Base-by-base conservation (phyloP, 768 basidiomycete genomes). In the Tylopilus intermedius region DNA sequence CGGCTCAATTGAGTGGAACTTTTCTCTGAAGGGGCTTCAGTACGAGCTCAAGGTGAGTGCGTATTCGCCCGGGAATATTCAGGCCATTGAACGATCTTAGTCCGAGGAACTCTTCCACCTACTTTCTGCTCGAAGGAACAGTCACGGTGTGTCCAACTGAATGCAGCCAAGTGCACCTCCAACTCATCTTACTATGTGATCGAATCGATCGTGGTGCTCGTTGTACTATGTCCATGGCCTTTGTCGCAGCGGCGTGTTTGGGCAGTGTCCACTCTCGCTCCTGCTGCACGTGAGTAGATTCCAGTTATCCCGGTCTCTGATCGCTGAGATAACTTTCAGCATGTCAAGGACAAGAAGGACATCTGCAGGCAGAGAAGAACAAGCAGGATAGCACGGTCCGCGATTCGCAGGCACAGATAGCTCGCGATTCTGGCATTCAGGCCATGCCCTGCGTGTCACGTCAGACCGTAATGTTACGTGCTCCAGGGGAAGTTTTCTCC, bases 261-360 rank as follows among this genome's bases (percentile, higher is more conserved):
- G 54, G 46, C 39, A 8, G 43, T 59, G n/a, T 52, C 53, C 41
- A 40, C 27, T 13, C 38, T 48, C 8, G 47, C 47, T 32, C 58
- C 59, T 8, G 51, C 58, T 1, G 58, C 59, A 9, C 26, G 59
- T 60, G 29, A 59, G 58, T 56, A 24, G 22, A 10, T 14, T 24
- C 24, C 13, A 21, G 11, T n/a, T 49, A n/a, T n/a, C n/a, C 67
- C 87, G 88, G 22, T 84, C 83, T 9, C 74, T 83, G 27, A 74
- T 92, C 14, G 83, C 84, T 24, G 90, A 92, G 60, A 71, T 86
- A 84, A 79, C 57, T 72, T 92, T 24, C 88, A 90, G 67, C 81
- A 79, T 43, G 81, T 83, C 62, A 88, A 88, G 71, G 86, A 91
- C 61, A 89, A 91, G 71, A 88, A 88, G 68, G 91, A 90, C 64